Evolutionary conservation across 176 grass and related monocot genomes (phyloP), one percentile per base, ranked within the genome.

Genomic region (Hsuehochloa calcarea): DNA sequence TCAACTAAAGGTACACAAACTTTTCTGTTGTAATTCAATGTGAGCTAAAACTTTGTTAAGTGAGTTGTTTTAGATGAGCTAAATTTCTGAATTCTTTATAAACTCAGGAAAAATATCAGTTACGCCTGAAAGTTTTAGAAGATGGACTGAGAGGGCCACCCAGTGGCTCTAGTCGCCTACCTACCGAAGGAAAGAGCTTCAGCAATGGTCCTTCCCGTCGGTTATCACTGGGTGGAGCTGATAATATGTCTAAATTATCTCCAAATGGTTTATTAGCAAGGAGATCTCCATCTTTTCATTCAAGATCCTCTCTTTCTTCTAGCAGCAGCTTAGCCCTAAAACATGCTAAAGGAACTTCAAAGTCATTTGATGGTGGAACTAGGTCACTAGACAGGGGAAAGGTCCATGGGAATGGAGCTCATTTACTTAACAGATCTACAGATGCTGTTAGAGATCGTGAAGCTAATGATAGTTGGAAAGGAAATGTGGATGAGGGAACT

Each of bases 351-450:
- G 97, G 97, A 67, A 95, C 93, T 68, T 99, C 97, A 19, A 99
- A 94, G 85, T 99, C 97, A 67, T 99, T 99, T 92, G 97, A 96
- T 91, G 97, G 97, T 50, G 97, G 97, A 65, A 92, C 97, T 63
- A 94, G 93, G 80, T 96, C 90, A 59, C 80, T 94, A 65, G 97
- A 99, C 76, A 87, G 97, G 82, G 78, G 90, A 31, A 98, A 96
- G 67, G 69, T 87, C 54, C 76, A 82, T 87, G 88, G 82, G 41
- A 96, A 94, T 85, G 91, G 88, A 88, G 38, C 74, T 76, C 75
- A 88, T 87, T 86, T 93, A 78, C 88, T 99, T 52, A 96, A 96
- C 62, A 90, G 88, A 87, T 98, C 96, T 59, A 94, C 93, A 58
- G 91, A 92, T 89, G 86, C 87, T 67, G 86, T 93, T 80, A 88